Evolutionary conservation across 2,329 filamentous ascomycete species (phyloP), one percentile per base, ranked within the genome.

Genomic region (Neonectria faginata): DNA sequence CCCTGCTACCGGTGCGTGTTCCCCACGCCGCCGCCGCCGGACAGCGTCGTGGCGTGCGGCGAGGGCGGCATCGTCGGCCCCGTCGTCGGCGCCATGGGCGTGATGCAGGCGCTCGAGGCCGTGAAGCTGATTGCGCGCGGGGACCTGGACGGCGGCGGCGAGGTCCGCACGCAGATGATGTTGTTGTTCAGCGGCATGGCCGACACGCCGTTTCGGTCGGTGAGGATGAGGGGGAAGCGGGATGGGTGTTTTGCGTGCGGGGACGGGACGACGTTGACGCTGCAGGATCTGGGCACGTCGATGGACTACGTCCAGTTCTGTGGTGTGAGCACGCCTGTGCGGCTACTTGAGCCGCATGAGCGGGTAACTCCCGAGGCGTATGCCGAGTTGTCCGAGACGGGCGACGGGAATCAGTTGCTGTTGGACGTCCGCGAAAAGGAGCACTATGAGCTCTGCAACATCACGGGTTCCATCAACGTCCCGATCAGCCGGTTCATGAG

Each of bases 1-100:
- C 94, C 95, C 0, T 99, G 96, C 79, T 99, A 99, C 79, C 87
- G 96, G 45, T 99, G 96, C 75, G 87, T 98, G 12, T 99, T 97
- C 72, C 94, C 94, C 0, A 91, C 86, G 41, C 94, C 96, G 0
- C 94, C 96, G 0, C 94, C 95, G 0, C 88, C 92, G 0, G 92
- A 92, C 45, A 93, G 88, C 61, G 91, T 97, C 1, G 85, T 93
- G 1, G 93, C 91, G 64, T 99, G 96, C 74, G 93, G 94, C 44
- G 96, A 99, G 76, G 95, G 94, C 10, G 96, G 96, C 0, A 94
- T 99, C 9, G 74, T 99, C 1, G 96, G 96, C 0, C 94, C 96
- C 0, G 94, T 97, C 0, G 96, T 99, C 0, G 96, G 96, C 0
- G 86, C 89, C 0, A 97, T 99, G 93, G 96, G 96, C 8, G 90